A percentile compares a stretch with the other conserved stretches of the same genome.
Conservation (phyloP, 495 filamentous ascomycete genomes). For the Pseudoneurospora amorphoporcata region DNA sequence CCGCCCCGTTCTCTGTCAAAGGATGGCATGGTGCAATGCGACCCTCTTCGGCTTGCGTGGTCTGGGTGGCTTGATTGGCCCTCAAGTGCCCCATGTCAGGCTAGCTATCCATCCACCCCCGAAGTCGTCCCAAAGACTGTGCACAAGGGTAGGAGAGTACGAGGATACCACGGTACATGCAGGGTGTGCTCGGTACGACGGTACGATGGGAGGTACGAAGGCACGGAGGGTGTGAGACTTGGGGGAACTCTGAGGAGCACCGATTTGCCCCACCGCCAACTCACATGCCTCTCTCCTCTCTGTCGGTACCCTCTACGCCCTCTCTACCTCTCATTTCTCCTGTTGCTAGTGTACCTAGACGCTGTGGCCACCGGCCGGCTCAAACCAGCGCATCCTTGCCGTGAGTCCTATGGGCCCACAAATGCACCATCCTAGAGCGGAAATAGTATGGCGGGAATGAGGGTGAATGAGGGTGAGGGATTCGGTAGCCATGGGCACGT, state of each 20-base stretch:
- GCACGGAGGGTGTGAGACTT: background rate
- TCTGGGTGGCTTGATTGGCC: constrained; percentile 25
- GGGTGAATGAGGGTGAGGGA: constrained; percentile 13
- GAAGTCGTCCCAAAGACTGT: background rate
- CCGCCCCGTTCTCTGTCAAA: constrained; percentile 24
- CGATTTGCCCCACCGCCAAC: background rate
- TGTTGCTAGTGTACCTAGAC: background rate
- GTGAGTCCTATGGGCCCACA: constrained; percentile 16
- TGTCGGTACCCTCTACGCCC: constrained; percentile 1
- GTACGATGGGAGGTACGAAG: background rate
- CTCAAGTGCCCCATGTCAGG: constrained; percentile 20
- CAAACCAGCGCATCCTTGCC: constrained; percentile 20
- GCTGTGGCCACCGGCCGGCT: constrained; percentile 12
- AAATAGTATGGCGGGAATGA: constrained; percentile 12
- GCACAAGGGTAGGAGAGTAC: background rate
- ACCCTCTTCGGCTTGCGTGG: constrained; percentile 22
- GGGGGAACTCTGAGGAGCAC: background rate
- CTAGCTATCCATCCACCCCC: constrained; percentile 2
- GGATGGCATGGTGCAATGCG: constrained; percentile 13
- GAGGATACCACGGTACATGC: background rate
- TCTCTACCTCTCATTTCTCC: background rate
- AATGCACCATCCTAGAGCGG: constrained; percentile 21
- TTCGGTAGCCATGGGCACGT: too few species aligned
- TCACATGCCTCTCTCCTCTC: background rate
- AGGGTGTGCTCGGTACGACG: background rate